Base-by-base conservation (phyloP, 306 rosid genomes). In the Prunus davidiana region DNA sequence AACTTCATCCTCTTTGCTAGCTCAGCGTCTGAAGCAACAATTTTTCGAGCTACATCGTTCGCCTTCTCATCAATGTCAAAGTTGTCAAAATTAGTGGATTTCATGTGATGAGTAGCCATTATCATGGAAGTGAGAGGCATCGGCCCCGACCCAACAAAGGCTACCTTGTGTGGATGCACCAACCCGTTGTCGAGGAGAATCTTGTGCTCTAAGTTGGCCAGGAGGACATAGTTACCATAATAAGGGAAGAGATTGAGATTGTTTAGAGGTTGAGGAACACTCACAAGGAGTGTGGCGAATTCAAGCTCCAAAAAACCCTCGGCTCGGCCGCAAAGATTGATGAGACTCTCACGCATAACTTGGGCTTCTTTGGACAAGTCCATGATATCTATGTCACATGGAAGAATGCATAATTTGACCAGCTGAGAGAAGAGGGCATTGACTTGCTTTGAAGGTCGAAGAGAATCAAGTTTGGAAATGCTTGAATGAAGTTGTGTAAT, bases 111-210 rank as follows among this genome's bases (percentile, higher is more conserved):
- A 2, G 72, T 82, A 2, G 96, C 97, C 90, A 93, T 72, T 45
- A 93, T 62, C 18, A 93, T 73, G 64, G 96, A 93, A 28, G 90
- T 83, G 56, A 93, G 84, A 50, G 96, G 94, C 90, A 90, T 76
- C 63, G 97, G 94, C n/a, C 97, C 97, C 0, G 97, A 93, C 25
- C 97, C 96, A 2, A 93, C 76, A 58, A 90, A 93, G 0, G 97
- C 91, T 2, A 90, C 87, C 52, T 78, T 93, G 58, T 87, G 86
- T 12, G 91, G 79, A 30, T 67, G 54, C 19, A 49, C 64, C 19
- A 87, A 63, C 2, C 87, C 92, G 30, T 87, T 87, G 18, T 81
- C 84, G 15, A 63, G 72, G 6, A 93, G 83, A 57, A 93, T 83
- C 51, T 69, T 82, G 71, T 71, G 32, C 76, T 93, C 97, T 57